Evolutionary conservation across 2,329 filamentous ascomycete species (phyloP), one percentile per base, ranked within the genome.

Genomic region (Ophiostoma piceae): DNA sequence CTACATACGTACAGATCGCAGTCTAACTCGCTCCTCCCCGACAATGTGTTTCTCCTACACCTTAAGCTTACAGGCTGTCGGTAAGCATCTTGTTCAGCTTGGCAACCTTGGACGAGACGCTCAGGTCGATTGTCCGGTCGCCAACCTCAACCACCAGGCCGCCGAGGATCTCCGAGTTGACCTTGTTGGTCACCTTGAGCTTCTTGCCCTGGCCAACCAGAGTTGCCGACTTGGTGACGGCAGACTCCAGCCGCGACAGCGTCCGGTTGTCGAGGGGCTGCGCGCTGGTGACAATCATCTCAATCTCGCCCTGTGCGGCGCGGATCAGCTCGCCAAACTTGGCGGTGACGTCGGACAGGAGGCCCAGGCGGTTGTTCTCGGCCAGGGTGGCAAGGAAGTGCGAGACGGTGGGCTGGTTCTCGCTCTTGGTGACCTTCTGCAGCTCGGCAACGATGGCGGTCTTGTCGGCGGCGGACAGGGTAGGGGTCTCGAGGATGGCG

Each of bases 81-180:
- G 87, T 94, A 79, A 99, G 91, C 80, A 97, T 90, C 90, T 98
- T 99, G 92, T 99, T 99, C 88, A 99, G 92, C 89, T 93, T 96
- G 81, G 92, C 87, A 82, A 99, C 90, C 87, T 94, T 96, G 80
- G 91, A 86, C 67, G 94, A 94, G 78, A 99, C 94, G 82, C 91
- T 95, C 76, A 97, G 90, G 83, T 99, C 95, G 79, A 99, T 97
- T 80, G 94, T 98, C 79, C 94, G 91, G 87, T 98, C 94, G 78
- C 94, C 94, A 76, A 98, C 91, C 84, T 98, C 94, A 78, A 99
- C 94, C 75, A 99, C 83, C 75, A 99, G 89, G 73, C 95, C 95
- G 75, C 95, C 95, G 75, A 96, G 83, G 79, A 99, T 94, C 71
- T 98, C 94, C 73, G 94, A 87, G 88, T 97, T 95, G 81, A 98